Base-by-base conservation (phyloP, 306 rosid species). In the Castanea crenata region DNA sequence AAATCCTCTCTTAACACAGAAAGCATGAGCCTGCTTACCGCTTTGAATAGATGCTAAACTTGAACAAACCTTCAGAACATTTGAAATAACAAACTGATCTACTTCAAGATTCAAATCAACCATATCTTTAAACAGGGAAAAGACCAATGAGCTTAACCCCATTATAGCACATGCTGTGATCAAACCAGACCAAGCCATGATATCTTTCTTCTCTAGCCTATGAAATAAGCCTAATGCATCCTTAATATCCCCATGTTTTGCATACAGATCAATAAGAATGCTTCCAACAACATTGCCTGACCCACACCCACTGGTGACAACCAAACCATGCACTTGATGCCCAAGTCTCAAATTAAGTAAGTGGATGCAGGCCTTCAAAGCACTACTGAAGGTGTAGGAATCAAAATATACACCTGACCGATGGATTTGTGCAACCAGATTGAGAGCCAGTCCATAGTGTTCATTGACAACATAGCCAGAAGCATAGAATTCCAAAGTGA, bases 171-270 rank as follows among this genome's bases (percentile, higher is more conserved):
- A 94, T 73, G 87, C 97, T 57, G 85, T 81, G 75, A 92, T 91
- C 88, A 92, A 90, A 83, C 97, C 91, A 55, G 93, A 91, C 97
- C 95, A 92, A 68, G 92, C 98, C 56, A 91, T 80, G 6, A 21
- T 74, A 57, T 92, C 97, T 91, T 92, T 94, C 78, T 59, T 71
- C 4, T 91, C 86, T 79, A 92, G 86, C 85, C 91, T 85, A 35
- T 87, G 81, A 83, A 94, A 92, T 84, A 91, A 76, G 73, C 73
- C 80, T 38, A 92, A 73, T 52, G 97, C 92, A 69, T 76, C 73
- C 20, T 80, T 83, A 46, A 91, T 86, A 59, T 77, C 79, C 3
- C 95, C 95, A 41, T 83, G 82, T 71, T 86, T 85, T 6, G 91
- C 89, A 74, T 87, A 87, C 11, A 92, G 79, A 72, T 91, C 93